These are phyloP conservation scores for sweet orange (Citrus sinensis) DNA, from an alignment of 345 rosid genomes.

Conservation along the genomic window DVS_A1.0 CM039167.1:27141001-27141500, in stretches of 20 bases:
- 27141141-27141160: slow-evolving; percentile 15
- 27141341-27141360: too few species aligned
- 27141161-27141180: neutral
- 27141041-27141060: slow-evolving; percentile 34
- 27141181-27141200: slow-evolving; percentile 32
- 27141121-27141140: slow-evolving; percentile 45
- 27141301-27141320: neutral
- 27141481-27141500: too few species aligned
- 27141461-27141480: too few species aligned
- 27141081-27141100: slow-evolving; percentile 25
- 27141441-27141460: too few species aligned
- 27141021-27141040: slow-evolving; percentile 27
- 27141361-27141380: too few species aligned
- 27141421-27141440: too few species aligned
- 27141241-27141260: neutral
- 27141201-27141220: slow-evolving; percentile 9
- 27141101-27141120: slow-evolving; percentile 32
- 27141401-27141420: too few species aligned
- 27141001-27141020: neutral
- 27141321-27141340: too few species aligned
- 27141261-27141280: slow-evolving; percentile 19
- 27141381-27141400: too few species aligned
- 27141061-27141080: slow-evolving; percentile 28
- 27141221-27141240: slow-evolving; percentile 7
- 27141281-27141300: neutral